Conservation (phyloP, 495 filamentous ascomycete genomes). For the Hyaloscypha finlandica region DNA sequence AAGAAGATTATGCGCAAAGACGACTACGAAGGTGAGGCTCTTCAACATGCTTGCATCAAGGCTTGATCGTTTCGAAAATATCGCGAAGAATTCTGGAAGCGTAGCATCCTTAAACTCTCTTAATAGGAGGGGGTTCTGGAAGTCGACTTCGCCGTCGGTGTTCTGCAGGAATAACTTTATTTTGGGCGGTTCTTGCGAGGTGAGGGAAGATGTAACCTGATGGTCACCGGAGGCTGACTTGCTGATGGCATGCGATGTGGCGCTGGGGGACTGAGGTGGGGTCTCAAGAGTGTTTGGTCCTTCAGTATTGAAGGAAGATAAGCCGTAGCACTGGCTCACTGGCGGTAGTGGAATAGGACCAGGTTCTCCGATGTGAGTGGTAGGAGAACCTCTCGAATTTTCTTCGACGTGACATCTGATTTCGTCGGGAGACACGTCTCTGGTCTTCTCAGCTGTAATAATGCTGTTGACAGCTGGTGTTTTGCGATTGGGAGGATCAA, state of each 20-base stretch:
- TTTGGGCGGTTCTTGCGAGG: constrained; percentile 19
- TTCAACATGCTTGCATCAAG: constrained; percentile 13
- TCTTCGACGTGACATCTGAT: not conserved
- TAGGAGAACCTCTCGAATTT: constrained; percentile 7
- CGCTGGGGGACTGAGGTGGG: constrained; percentile 13
- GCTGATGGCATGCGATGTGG: constrained; percentile 12
- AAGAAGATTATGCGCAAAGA: not conserved
- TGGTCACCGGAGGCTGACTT: constrained; percentile 17
- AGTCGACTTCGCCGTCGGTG: constrained; percentile 19
- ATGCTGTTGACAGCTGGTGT: not conserved
- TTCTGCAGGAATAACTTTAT: constrained; percentile 22
- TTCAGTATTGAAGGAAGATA: not conserved
- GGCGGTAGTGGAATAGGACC: not conserved
- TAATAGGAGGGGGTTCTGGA: constrained; percentile 19
- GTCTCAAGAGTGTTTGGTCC: constrained; percentile 1
- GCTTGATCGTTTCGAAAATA: constrained; percentile 18
- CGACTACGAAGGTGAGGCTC: constrained; percentile 12
- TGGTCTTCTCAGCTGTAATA: not conserved
- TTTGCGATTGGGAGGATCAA: not conserved
- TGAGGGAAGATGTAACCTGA: constrained; percentile 13
- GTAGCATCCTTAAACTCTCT: constrained; percentile 18
- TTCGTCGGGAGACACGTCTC: not conserved
- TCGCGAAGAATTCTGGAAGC: constrained; percentile 18
- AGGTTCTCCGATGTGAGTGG: too few relatives aligned
- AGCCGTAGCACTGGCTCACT: constrained; percentile 2